A percentile compares a stretch with the other conserved stretches of the same genome.
These are phyloP conservation scores for Colletotrichum paranaense DNA, from an alignment of 2,329 filamentous ascomycete genomes.

Conservation along the genomic window DNA sequence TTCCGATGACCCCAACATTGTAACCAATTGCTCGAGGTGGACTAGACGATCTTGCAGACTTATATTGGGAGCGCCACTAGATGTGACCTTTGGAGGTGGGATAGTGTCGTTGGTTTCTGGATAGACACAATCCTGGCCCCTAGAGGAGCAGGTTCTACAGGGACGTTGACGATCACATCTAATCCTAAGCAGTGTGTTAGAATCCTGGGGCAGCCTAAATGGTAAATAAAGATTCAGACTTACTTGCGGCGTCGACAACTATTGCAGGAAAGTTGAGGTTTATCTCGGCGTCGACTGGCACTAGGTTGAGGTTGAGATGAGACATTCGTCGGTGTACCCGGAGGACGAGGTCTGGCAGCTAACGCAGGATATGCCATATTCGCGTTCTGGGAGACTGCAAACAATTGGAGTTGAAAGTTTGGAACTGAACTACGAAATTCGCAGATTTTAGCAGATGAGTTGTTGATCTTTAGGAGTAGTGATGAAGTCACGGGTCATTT, in stretches of 20 bases:
- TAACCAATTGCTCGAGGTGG: conserved; percentile 46
- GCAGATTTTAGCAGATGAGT: too few species aligned
- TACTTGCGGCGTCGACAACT: conserved; percentile 49
- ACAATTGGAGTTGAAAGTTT: not conserved
- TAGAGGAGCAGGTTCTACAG: conserved; percentile 38
- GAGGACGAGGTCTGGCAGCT: not conserved
- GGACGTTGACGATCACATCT: conserved; percentile 42
- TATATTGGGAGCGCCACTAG: not conserved
- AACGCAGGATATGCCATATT: not conserved
- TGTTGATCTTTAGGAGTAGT: not conserved
- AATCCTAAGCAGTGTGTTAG: conserved; percentile 23
- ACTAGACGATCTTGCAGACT: conserved; percentile 38
- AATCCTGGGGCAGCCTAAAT: accelerated
- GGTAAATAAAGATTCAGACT: not conserved
- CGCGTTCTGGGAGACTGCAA: not conserved
- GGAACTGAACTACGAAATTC: too few species aligned
- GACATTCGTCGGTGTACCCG: not conserved
- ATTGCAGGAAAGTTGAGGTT: conserved; percentile 48
- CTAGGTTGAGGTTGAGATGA: not conserved
- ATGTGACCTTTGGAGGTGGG: accelerated
- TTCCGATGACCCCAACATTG: conserved; percentile 32
- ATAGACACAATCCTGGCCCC: conserved; percentile 33
- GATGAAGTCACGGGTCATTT: not conserved
- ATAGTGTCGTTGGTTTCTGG: conserved; percentile 36
- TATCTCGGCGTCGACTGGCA: conserved; percentile 43